A percentile compares a stretch with the other conserved stretches of the same genome.
Evolutionary conservation across 176 grass and related monocot species (phyloP).

Genomic region (Carex kokanica): DNA sequence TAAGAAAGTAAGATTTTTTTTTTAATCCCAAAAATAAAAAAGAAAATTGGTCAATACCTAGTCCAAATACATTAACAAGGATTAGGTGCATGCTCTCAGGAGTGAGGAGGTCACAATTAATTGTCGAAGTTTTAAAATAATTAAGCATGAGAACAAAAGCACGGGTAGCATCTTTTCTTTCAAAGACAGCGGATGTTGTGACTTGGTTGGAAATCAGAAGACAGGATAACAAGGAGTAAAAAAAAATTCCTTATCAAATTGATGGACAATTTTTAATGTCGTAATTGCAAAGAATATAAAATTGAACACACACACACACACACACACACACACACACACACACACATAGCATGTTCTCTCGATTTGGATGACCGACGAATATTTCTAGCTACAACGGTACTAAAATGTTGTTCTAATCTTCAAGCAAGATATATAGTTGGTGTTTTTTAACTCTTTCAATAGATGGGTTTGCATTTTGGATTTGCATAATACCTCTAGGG

Average conservation of each 20-base stretch:
- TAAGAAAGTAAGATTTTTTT: no score
- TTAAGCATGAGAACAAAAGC: background rate
- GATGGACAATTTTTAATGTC: background rate
- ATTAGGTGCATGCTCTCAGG: constrained; percentile 13
- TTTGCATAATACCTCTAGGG: no score
- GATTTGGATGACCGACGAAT: background rate
- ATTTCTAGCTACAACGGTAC: background rate
- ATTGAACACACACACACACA: background rate
- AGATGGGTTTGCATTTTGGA: no score
- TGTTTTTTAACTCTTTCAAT: no score
- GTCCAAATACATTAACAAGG: background rate
- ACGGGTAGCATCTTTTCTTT: constrained; percentile 8
- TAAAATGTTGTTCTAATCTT: background rate
- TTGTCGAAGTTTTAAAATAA: background rate
- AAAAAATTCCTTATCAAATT: background rate
- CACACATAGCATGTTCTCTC: background rate
- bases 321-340: background rate
- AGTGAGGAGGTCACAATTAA: background rate
- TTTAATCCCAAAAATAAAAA: no score
- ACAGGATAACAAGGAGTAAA: background rate
- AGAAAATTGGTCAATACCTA: no score
- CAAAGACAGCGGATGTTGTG: background rate
- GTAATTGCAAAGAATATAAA: background rate
- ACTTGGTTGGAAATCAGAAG: constrained; percentile 2
- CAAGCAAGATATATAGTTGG: no score